Percentiles rank a stretch among this genome's conserved stretches.
phyloP scores from a whole-genome alignment of 352 stramenopile genomes.

The Pythium rhizo-oryzae region DNA sequence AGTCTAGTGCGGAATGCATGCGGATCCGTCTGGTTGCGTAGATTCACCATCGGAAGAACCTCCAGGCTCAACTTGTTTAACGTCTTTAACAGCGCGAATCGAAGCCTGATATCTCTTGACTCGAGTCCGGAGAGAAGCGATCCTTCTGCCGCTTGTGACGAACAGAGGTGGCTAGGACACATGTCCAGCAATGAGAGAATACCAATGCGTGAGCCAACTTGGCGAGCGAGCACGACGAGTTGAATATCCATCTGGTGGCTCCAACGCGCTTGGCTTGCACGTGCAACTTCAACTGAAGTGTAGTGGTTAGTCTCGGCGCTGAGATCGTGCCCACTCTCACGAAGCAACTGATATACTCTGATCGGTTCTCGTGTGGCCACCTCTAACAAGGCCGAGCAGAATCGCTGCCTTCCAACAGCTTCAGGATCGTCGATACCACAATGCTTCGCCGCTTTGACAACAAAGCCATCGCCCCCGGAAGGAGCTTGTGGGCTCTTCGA shows the following conservation, averaged over 20 bases:
- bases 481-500: background rate
- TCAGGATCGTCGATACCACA: background rate
- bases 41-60: slow-evolving; percentile 66
- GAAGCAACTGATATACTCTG: slow-evolving; percentile 50
- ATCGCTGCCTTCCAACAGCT: background rate
- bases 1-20: slow-evolving; percentile 54
- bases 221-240: slow-evolving; percentile 49
- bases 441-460: background rate
- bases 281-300: slow-evolving; percentile 39
- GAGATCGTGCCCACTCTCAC: slow-evolving; percentile 58
- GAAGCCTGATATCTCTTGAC: slow-evolving; percentile 58
- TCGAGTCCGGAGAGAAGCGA: slow-evolving; percentile 44
- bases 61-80: slow-evolving; percentile 59
- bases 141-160: slow-evolving; percentile 35
- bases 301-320: slow-evolving; percentile 58
- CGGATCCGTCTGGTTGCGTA: slow-evolving; percentile 54
- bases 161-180: slow-evolving; percentile 61
- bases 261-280: slow-evolving; percentile 62
- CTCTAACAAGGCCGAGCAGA: slow-evolving; percentile 11
- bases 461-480: background rate
- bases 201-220: slow-evolving; percentile 51
- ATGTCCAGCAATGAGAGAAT: slow-evolving; percentile 64
- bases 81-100: slow-evolving; percentile 58
- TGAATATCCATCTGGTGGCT: slow-evolving; percentile 77
- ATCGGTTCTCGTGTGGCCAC: slow-evolving; percentile 32